Percentiles rank a stretch among this genome's conserved stretches.
These are phyloP conservation scores for Fusarium sp. DNA, from an alignment of 2,329 filamentous ascomycete species.

Conservation along the genomic window DNA sequence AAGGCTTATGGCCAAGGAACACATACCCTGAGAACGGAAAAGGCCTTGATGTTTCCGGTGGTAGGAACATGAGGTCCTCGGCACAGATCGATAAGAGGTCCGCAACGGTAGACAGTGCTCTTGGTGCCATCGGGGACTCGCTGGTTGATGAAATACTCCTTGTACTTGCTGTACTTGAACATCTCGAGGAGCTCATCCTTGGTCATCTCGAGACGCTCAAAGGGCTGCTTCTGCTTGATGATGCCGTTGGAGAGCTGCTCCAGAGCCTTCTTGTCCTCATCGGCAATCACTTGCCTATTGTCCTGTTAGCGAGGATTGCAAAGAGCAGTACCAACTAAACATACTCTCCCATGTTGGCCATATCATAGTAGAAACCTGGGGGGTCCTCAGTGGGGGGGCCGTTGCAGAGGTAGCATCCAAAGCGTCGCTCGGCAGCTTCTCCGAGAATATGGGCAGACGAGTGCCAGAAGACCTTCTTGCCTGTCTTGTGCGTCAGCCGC, in stretches of 20 bases:
- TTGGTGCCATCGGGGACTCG: constrained; percentile 81
- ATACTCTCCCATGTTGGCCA: constrained; percentile 69
- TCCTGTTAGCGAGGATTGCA: constrained; percentile 40
- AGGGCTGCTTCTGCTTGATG: constrained; percentile 96
- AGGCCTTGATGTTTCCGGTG: constrained; percentile 93
- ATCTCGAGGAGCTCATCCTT: constrained; percentile 95
- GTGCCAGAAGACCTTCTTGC: constrained; percentile 98
- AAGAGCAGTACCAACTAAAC: neutral
- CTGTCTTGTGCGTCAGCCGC: constrained; percentile 48
- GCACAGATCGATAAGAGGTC: constrained; percentile 94
- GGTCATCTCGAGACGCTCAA: constrained; percentile 87
- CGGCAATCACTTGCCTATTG: constrained; percentile 76
- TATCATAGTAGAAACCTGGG: constrained; percentile 94
- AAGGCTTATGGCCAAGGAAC: neutral
- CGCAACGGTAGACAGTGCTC: constrained; percentile 94
- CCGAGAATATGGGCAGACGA: constrained; percentile 96
- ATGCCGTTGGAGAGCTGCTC: constrained; percentile 84
- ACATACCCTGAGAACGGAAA: constrained; percentile 83
- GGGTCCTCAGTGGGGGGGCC: constrained; percentile 86
- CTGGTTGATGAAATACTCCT: constrained; percentile 90
- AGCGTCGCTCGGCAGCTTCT: constrained; percentile 90
- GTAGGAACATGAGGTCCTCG: constrained; percentile 92
- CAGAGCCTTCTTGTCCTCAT: constrained; percentile 85
- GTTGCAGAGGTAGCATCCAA: constrained; percentile 91
- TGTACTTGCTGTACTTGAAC: constrained; percentile 98